These are phyloP conservation scores for Ambrosia artemisiifolia DNA, from an alignment of 129 eudicot genomes.

Conservation along the genomic window DNA sequence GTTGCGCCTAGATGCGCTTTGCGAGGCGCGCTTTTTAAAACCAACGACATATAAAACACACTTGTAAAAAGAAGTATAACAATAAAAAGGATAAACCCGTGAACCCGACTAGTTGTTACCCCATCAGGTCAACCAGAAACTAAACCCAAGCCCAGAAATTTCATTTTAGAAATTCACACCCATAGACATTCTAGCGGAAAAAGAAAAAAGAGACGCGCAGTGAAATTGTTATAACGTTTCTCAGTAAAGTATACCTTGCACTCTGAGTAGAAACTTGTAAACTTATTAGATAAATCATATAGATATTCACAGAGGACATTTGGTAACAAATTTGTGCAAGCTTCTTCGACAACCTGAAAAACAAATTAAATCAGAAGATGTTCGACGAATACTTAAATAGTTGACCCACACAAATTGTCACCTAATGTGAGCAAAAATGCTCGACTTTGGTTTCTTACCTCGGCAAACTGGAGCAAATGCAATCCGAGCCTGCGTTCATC, in stretches of 20 bases:
- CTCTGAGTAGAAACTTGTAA: conserved; percentile 68
- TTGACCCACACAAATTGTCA: background rate
- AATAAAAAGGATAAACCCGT: no score
- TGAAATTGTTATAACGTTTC: no score
- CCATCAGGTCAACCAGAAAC: no score
- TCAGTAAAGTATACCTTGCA: conserved; percentile 38
- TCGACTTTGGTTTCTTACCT: conserved; percentile 37
- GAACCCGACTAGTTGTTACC: no score
- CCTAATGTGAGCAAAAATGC: background rate
- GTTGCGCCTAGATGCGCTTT: no score
- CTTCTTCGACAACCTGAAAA: conserved; percentile 72
- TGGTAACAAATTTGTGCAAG: conserved; percentile 67
- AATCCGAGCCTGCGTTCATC: conserved; percentile 76
- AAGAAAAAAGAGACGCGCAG: no score
- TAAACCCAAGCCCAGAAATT: no score
- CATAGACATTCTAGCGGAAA: no score
- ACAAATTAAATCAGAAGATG: background rate
- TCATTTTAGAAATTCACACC: no score
- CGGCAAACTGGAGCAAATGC: conserved; percentile 79
- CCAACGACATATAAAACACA: no score
- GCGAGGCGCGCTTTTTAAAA: no score
- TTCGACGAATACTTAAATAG: background rate
- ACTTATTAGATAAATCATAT: conserved; percentile 66
- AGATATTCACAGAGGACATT: conserved; percentile 68
- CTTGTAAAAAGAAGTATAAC: no score